Conservation (phyloP, 176 grass and related monocot species). For the Rhynchospora breviuscula region DNA sequence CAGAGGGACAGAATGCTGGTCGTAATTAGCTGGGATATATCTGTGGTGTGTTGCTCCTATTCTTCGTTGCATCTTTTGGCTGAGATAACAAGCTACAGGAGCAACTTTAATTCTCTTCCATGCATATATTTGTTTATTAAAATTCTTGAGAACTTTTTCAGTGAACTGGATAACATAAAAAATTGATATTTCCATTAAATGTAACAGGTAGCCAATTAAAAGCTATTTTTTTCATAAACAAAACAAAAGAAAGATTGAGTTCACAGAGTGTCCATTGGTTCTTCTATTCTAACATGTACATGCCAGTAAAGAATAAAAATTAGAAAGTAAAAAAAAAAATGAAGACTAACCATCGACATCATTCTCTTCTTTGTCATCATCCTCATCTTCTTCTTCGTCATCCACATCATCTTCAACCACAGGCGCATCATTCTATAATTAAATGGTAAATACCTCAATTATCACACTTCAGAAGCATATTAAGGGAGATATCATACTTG, state of each 20-base stretch:
- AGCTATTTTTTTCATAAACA: background rate
- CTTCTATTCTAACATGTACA: background rate
- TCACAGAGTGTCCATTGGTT: background rate
- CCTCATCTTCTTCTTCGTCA: conserved; percentile 46
- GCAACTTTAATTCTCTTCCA: background rate
- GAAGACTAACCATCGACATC: conserved; percentile 34
- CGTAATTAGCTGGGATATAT: background rate
- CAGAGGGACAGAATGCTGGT: background rate
- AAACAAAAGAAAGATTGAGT: background rate
- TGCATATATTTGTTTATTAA: background rate
- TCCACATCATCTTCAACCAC: conserved; percentile 53
- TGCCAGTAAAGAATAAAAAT: background rate
- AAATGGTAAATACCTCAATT: background rate
- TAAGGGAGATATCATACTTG: background rate
- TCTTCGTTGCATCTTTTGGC: background rate
- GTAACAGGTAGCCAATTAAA: background rate
- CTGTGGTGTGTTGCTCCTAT: background rate
- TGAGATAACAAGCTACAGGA: background rate
- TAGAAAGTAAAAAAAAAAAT: background rate
- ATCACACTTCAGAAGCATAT: background rate
- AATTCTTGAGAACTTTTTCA: background rate
- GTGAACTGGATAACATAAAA: background rate
- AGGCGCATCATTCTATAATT: conserved; percentile 31
- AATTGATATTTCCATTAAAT: background rate
- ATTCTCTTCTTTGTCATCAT: conserved; percentile 56